phyloP scores from a whole-genome alignment of 208 protist genomes.

The Leishmania guyanensis region DNA sequence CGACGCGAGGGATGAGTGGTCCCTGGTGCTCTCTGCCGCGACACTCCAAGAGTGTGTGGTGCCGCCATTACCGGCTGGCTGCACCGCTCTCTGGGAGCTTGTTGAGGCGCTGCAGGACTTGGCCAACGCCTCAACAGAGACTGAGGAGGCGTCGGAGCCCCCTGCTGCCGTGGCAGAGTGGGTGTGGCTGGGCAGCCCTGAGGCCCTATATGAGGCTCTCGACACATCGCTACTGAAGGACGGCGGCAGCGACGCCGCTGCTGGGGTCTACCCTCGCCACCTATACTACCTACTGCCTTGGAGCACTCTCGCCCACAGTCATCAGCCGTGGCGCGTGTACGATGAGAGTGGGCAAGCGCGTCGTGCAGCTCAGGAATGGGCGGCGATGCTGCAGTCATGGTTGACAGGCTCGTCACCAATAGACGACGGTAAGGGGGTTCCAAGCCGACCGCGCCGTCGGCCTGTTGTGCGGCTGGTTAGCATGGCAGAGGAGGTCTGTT shows the following conservation, averaged over 20 bases:
- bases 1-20: slow-evolving; percentile 17
- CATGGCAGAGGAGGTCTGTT: slow-evolving; percentile 50
- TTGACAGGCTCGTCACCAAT: slow-evolving; percentile 9
- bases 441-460: neutral
- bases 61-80: slow-evolving; percentile 21
- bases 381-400: slow-evolving; percentile 39
- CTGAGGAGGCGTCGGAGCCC: neutral
- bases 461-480: slow-evolving; percentile 53
- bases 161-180: slow-evolving; percentile 25
- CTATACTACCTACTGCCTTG: slow-evolving; percentile 68
- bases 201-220: slow-evolving; percentile 37
- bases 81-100: slow-evolving; percentile 42
- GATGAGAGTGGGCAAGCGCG: slow-evolving; percentile 77
- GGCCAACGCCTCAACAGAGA: neutral
- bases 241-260: neutral
- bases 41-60: slow-evolving; percentile 6
- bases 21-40: slow-evolving; percentile 8
- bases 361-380: slow-evolving; percentile 45
- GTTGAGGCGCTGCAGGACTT: slow-evolving; percentile 48
- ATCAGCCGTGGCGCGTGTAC: slow-evolving; percentile 78
- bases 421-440: too few species aligned
- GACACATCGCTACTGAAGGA: neutral
- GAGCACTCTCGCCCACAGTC: slow-evolving; percentile 60
- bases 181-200: slow-evolving; percentile 61
- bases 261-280: neutral